Conservation (phyloP, 257 asterid species). For the Fraxinus quadrangulata region DNA sequence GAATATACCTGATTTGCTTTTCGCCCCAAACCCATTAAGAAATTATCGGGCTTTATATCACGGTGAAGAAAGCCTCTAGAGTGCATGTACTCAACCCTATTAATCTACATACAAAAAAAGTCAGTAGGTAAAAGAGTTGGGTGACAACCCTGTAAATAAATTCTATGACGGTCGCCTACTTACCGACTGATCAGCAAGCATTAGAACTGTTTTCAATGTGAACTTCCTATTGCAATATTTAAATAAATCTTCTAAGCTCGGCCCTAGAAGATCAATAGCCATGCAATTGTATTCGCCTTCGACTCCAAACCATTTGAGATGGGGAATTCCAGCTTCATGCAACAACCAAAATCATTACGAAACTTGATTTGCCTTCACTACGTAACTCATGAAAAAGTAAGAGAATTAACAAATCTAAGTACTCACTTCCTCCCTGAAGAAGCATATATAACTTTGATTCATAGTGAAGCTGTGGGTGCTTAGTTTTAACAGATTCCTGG, state of each 20-base stretch:
- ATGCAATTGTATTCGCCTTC: slow-evolving; percentile 77
- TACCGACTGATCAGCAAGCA: slow-evolving; percentile 92
- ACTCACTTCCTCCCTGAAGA: slow-evolving; percentile 97
- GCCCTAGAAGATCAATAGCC: slow-evolving; percentile 85
- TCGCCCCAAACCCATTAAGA: slow-evolving; percentile 61
- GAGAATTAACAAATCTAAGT: not conserved
- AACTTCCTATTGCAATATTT: slow-evolving; percentile 79
- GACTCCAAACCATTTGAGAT: slow-evolving; percentile 81
- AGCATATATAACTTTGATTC: slow-evolving; percentile 87
- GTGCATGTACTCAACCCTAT: slow-evolving; percentile 57
- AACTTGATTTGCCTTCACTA: slow-evolving; percentile 5
- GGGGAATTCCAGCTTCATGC: slow-evolving; percentile 68
- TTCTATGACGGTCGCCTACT: slow-evolving; percentile 29
- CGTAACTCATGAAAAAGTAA: not conserved
- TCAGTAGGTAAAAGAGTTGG: not conserved
- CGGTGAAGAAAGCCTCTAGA: slow-evolving; percentile 61
- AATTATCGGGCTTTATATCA: slow-evolving; percentile 58
- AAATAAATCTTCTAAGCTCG: slow-evolving; percentile 86
- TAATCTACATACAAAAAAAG: slow-evolving; percentile 33
- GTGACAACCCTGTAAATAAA: not conserved
- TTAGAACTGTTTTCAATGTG: slow-evolving; percentile 72
- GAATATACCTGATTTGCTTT: slow-evolving; percentile 54
- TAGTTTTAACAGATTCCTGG: slow-evolving; percentile 87
- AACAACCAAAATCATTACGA: slow-evolving; percentile 26
- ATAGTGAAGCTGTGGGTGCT: slow-evolving; percentile 96